A percentile compares a stretch with the other conserved stretches of the same genome.
Evolutionary conservation across 805 yeast genomes (phyloP).

Genomic region (Scheffersomyces ergatensis): DNA sequence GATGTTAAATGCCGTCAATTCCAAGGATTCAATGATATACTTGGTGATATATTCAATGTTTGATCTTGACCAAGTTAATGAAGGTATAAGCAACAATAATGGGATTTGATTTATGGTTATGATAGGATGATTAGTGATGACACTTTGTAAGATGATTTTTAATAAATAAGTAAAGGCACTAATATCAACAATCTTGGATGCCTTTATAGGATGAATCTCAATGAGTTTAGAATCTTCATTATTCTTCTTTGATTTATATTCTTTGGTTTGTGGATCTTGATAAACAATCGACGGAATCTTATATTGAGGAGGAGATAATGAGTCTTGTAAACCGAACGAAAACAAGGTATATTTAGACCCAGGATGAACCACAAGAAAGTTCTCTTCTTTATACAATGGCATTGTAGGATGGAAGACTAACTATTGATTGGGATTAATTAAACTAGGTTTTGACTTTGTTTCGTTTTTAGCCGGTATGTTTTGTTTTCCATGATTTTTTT

Average conservation of each 20-base stretch:
- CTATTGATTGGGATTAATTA: too few species aligned
- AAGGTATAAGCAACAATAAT: slow-evolving; percentile 61
- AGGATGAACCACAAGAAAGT: slow-evolving; percentile 62
- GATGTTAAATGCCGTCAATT: slow-evolving; percentile 69
- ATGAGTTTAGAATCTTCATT: slow-evolving; percentile 19
- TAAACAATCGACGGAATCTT: slow-evolving; percentile 79
- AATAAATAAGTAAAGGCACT: slow-evolving; percentile 68
- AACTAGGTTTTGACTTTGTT: too few species aligned
- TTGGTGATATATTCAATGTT: slow-evolving; percentile 70
- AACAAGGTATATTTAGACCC: slow-evolving; percentile 76
- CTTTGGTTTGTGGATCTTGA: slow-evolving; percentile 34
- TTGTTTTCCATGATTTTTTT: too few species aligned
- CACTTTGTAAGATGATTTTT: slow-evolving; percentile 41
- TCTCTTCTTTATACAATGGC: slow-evolving; percentile 46
- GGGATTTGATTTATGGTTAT: slow-evolving; percentile 67
- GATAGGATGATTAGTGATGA: slow-evolving; percentile 35
- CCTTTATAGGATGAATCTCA: slow-evolving; percentile 60
- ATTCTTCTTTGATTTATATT: slow-evolving; percentile 36
- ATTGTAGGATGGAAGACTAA: too few species aligned
- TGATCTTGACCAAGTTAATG: slow-evolving; percentile 62
- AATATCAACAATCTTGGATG: slow-evolving; percentile 63
- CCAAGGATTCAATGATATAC: slow-evolving; percentile 70
- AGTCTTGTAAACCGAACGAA: slow-evolving; percentile 76
- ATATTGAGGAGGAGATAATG: slow-evolving; percentile 71
- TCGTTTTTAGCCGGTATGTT: too few species aligned